These are phyloP conservation scores for Trichoderma gracile DNA, from an alignment of 2,329 filamentous ascomycete genomes.

Conservation along the genomic window DNA sequence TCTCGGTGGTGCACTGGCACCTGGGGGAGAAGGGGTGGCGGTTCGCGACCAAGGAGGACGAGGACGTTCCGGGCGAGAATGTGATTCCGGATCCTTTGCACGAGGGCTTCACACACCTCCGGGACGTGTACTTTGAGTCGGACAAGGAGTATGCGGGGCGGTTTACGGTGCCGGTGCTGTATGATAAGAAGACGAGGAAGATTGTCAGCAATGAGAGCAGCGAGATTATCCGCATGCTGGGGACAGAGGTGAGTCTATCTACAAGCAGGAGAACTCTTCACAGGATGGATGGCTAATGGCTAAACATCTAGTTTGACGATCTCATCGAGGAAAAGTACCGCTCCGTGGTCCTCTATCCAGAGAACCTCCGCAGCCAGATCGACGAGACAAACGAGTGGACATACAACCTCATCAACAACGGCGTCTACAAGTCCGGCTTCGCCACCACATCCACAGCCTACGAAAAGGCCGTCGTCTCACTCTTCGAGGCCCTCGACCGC, in stretches of 20 bases:
- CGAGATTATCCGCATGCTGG: constrained; percentile 91
- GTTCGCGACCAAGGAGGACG: constrained; percentile 67
- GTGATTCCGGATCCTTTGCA: constrained; percentile 69
- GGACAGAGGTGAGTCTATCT: constrained; percentile 58
- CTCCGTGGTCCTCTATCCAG: constrained; percentile 67
- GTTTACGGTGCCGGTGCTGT: constrained; percentile 86
- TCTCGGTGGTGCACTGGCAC: constrained; percentile 90
- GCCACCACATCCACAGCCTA: constrained; percentile 80
- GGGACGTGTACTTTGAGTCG: constrained; percentile 76
- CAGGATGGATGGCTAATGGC: not conserved
- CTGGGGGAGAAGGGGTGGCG: constrained; percentile 75
- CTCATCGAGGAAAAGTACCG: constrained; percentile 62
- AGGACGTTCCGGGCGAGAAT: constrained; percentile 56
- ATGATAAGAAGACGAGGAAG: constrained; percentile 70
- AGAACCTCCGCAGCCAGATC: constrained; percentile 64
- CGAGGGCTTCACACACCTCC: constrained; percentile 67
- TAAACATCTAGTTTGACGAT: constrained; percentile 63
- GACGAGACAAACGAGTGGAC: constrained; percentile 80
- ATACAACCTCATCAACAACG: constrained; percentile 72
- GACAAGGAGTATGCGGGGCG: constrained; percentile 72
- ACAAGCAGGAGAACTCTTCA: too few species aligned
- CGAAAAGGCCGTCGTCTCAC: constrained; percentile 65
- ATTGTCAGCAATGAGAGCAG: constrained; percentile 92
- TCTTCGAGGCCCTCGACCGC: constrained; percentile 77
- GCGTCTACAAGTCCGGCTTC: constrained; percentile 77